These are phyloP conservation scores for Umbellularia californica DNA, from an alignment of 164 flowering plant genomes.

Conservation along the genomic window DNA sequence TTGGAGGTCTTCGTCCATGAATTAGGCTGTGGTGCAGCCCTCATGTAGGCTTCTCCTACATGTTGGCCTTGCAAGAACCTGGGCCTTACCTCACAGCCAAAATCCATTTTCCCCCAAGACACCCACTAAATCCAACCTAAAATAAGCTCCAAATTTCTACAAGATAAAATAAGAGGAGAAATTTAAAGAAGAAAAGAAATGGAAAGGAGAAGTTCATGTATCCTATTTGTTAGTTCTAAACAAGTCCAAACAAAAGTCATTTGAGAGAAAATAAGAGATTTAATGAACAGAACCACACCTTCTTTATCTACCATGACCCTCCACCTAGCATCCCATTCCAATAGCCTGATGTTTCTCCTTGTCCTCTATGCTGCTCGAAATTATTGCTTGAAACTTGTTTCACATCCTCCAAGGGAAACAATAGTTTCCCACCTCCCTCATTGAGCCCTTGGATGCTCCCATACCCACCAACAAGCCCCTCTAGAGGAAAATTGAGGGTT, in stretches of 20 bases:
- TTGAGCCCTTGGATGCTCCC: conserved; percentile 39
- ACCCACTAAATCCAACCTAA: conserved; percentile 32
- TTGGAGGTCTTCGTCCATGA: conserved; percentile 7
- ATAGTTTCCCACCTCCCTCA: conserved; percentile 42
- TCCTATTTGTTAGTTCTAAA: conserved; percentile 23
- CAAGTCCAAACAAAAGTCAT: conserved; percentile 19
- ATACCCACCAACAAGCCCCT: conserved; percentile 51
- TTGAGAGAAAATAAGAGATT: conserved; percentile 10
- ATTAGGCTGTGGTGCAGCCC: conserved; percentile 12
- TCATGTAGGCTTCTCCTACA: conserved; percentile 3
- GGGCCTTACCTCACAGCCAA: conserved; percentile 5
- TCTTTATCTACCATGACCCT: conserved; percentile 59
- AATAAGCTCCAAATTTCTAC: conserved; percentile 26
- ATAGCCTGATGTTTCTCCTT: conserved; percentile 63
- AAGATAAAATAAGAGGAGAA: background rate
- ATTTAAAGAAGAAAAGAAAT: background rate
- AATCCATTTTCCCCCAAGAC: conserved; percentile 11
- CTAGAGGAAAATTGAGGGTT: conserved; percentile 50
- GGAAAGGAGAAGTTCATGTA: conserved; percentile 16
- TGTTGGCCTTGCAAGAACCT: conserved; percentile 12
- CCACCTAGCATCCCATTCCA: conserved; percentile 87
- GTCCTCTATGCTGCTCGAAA: conserved; percentile 32
- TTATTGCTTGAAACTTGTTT: conserved; percentile 41
- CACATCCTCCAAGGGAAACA: conserved; percentile 56
- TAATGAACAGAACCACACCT: conserved; percentile 8